Percentiles rank a stretch among this genome's conserved stretches.
Conservation (phyloP, 2,329 filamentous ascomycete genomes). For the Escovopsis sp. region DNA sequence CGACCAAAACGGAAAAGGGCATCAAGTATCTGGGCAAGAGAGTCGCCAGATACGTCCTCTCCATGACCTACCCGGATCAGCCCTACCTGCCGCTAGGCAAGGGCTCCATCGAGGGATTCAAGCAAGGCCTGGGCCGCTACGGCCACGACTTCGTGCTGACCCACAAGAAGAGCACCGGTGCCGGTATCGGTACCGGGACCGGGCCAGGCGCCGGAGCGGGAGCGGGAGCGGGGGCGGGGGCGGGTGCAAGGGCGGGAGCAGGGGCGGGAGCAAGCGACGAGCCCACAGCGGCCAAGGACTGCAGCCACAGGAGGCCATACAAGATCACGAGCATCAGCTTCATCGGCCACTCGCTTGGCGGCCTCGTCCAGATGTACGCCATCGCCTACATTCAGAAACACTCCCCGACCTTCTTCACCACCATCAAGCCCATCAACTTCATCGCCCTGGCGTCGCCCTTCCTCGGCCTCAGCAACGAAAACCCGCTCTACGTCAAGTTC, state of each 20-base stretch:
- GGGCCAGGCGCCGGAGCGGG: too few species aligned
- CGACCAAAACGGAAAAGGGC: conserved; percentile 78
- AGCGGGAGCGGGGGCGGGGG: conserved; percentile 10
- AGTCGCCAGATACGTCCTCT: conserved; percentile 77
- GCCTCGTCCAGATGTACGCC: conserved; percentile 82
- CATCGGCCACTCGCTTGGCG: conserved; percentile 80
- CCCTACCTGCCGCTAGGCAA: conserved; percentile 59
- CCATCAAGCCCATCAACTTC: conserved; percentile 81
- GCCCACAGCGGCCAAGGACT: conserved; percentile 32
- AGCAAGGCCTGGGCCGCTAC: conserved; percentile 22
- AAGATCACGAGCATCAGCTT: conserved; percentile 92
- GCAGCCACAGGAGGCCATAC: conserved; percentile 43
- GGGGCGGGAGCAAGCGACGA: conserved; percentile 15
- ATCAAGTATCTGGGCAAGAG: conserved; percentile 96
- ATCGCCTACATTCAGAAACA: conserved; percentile 96
- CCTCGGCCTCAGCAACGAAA: conserved; percentile 88
- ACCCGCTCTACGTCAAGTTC: conserved; percentile 93
- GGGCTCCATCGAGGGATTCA: conserved; percentile 28
- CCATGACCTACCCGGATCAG: conserved; percentile 87
- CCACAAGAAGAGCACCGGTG: conserved; percentile 47
- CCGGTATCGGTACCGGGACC: conserved; percentile 7
- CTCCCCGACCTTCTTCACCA: conserved; percentile 76
- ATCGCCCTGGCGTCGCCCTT: conserved; percentile 78
- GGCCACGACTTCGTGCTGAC: conserved; percentile 31
- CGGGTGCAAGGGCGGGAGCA: conserved; percentile 17